phyloP scores from a whole-genome alignment of 345 rosid genomes.

The Lagerstroemia speciosa region DNA sequence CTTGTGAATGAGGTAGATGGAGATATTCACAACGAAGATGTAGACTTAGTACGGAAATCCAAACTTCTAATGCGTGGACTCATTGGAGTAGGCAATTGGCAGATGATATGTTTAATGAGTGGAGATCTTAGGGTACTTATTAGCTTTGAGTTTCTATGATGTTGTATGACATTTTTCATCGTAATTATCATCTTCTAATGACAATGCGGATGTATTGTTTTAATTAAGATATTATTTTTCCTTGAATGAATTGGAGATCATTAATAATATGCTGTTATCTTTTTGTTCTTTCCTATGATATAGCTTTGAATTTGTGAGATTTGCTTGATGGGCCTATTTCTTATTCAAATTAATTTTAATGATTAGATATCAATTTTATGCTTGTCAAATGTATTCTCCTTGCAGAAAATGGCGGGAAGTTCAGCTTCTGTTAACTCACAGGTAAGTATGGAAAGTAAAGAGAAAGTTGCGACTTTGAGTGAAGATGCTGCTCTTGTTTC shows the following conservation, averaged over 20 bases:
- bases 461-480: neutral
- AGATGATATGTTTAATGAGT: neutral
- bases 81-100: neutral
- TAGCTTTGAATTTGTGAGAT: too few species aligned
- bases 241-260: too few species aligned
- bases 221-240: too few species aligned
- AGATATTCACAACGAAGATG: neutral
- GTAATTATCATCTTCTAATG: neutral
- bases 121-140: neutral
- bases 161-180: too few species aligned
- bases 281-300: too few species aligned
- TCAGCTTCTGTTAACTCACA: neutral
- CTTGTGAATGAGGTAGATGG: neutral
- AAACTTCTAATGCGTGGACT: neutral
- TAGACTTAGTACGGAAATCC: neutral
- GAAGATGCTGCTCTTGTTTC: neutral
- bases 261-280: too few species aligned
- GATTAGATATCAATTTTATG: too few species aligned
- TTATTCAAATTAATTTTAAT: too few species aligned
- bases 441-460: neutral
- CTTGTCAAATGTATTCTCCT: too few species aligned
- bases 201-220: too few species aligned
- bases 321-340: neutral
- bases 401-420: neutral
- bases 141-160: neutral